A percentile compares a stretch with the other conserved stretches of the same genome.
Conservation (phyloP, 2,329 filamentous ascomycete genomes). For the Thermoascus crustaceus region DNA sequence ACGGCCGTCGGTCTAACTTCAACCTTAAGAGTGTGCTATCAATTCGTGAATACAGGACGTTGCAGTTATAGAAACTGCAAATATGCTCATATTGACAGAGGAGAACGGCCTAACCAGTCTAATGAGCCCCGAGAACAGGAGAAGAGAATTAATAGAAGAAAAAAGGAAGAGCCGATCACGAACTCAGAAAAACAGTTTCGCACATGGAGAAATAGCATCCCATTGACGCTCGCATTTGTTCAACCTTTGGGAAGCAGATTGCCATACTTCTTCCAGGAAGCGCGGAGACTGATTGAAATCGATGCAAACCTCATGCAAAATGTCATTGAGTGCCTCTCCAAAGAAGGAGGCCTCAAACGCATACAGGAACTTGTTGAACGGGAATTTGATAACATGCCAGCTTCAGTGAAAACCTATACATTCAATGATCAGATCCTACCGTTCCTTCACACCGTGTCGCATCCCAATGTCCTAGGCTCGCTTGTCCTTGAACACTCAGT, state of each 20-base stretch:
- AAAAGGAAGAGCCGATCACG: not conserved
- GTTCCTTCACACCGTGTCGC: conserved; percentile 35
- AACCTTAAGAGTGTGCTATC: conserved; percentile 5
- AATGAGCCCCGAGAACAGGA: no score
- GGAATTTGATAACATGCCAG: conserved; percentile 11
- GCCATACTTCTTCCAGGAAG: conserved; percentile 17
- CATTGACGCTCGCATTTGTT: not conserved
- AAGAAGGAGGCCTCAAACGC: conserved; percentile 20
- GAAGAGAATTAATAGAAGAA: not conserved
- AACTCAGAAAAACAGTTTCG: conserved; percentile 4
- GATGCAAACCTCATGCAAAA: conserved; percentile 18
- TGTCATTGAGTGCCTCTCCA: conserved; percentile 21
- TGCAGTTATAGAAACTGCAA: conserved; percentile 9
- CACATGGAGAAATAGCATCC: conserved; percentile 6
- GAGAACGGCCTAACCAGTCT: not conserved
- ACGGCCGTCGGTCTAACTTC: not conserved
- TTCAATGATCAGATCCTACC: conserved; percentile 27
- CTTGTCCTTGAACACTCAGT: conserved; percentile 35
- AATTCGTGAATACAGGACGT: conserved; percentile 6
- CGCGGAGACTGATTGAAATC: conserved; percentile 15
- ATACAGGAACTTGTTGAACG: conserved; percentile 20
- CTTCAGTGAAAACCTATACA: conserved; percentile 9
- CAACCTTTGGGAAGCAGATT: conserved; percentile 5
- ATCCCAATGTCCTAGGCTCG: conserved; percentile 35
- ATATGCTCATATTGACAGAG: conserved; percentile 7